phyloP scores from a whole-genome alignment of 495 filamentous ascomycete genomes.

The Lasiosphaeria ovina region DNA sequence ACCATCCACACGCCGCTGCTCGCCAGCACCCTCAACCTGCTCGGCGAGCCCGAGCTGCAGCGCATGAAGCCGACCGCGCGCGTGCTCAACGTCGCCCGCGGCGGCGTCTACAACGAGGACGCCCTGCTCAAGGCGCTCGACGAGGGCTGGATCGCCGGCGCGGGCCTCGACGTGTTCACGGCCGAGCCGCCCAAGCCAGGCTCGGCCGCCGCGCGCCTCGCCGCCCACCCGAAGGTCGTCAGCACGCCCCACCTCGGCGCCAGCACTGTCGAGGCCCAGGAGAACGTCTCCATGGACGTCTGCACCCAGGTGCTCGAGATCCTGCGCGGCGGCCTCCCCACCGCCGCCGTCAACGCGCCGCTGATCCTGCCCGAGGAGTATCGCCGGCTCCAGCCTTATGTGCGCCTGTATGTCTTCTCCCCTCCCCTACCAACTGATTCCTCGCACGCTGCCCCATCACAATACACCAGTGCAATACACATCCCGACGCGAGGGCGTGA shows the following conservation, averaged over 20 bases:
- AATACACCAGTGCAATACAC: too few species aligned
- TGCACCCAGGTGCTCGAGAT: constrained; percentile 71
- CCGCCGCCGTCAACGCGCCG: constrained; percentile 69
- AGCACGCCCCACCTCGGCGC: constrained; percentile 72
- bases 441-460: background rate
- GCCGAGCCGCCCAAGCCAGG: constrained; percentile 57
- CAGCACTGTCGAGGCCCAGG: constrained; percentile 72
- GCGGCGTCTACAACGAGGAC: constrained; percentile 71
- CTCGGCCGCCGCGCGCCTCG: constrained; percentile 53
- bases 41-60: constrained; percentile 57
- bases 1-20: constrained; percentile 75
- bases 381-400: constrained; percentile 66
- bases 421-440: background rate
- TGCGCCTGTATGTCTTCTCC: constrained; percentile 41
- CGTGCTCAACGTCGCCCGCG: constrained; percentile 68
- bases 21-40: constrained; percentile 65
- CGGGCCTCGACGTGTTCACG: constrained; percentile 74
- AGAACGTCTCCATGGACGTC: constrained; percentile 72
- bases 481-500: too few species aligned
- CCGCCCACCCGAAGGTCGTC: constrained; percentile 61
- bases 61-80: constrained; percentile 65
- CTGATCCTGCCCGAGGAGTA: constrained; percentile 73
- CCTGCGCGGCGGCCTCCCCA: constrained; percentile 62
- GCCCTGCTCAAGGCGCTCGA: constrained; percentile 66
- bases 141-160: constrained; percentile 64